Conservation (phyloP, 768 basidiomycete genomes). For the Tulasnella sp. region DNA sequence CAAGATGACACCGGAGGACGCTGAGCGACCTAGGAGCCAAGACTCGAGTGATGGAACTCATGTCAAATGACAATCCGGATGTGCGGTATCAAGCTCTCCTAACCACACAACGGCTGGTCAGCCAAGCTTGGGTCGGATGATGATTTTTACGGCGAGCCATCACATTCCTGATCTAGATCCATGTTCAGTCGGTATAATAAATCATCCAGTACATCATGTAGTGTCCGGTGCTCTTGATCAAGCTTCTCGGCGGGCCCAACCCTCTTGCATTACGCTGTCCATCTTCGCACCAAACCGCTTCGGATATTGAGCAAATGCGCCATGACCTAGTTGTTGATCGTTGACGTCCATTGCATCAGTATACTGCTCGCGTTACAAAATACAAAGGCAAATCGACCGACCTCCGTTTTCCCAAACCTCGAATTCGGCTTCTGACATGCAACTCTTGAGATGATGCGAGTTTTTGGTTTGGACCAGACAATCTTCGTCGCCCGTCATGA, state of each 20-base stretch:
- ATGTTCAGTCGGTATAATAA: background rate
- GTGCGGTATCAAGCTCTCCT: slow-evolving; percentile 88
- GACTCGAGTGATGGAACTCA: slow-evolving; percentile 77
- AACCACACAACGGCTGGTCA: slow-evolving; percentile 83
- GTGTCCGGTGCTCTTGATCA: background rate
- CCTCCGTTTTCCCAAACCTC: slow-evolving; percentile 48
- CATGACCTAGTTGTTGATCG: slow-evolving; percentile 34
- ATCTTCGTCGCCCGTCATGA: slow-evolving; percentile 60
- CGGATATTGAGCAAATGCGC: slow-evolving; percentile 38
- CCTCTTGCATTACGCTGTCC: slow-evolving; percentile 46
- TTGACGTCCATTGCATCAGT: background rate
- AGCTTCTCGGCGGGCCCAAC: slow-evolving; percentile 19
- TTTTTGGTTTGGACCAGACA: slow-evolving; percentile 41
- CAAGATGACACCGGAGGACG: slow-evolving; percentile 34
- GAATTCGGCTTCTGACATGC: slow-evolving; percentile 46
- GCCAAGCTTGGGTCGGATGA: slow-evolving; percentile 57
- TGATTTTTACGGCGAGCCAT: background rate
- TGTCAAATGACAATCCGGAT: slow-evolving; percentile 78
- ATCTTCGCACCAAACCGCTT: slow-evolving; percentile 44
- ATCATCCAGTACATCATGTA: background rate
- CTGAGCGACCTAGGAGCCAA: slow-evolving; percentile 83
- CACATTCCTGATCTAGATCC: background rate
- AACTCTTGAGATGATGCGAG: slow-evolving; percentile 38
- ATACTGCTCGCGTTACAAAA: background rate
- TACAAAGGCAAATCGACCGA: background rate